These are phyloP conservation scores for Fusarium buharicum DNA, from an alignment of 2,329 filamentous ascomycete species.

Conservation along the genomic window DNA sequence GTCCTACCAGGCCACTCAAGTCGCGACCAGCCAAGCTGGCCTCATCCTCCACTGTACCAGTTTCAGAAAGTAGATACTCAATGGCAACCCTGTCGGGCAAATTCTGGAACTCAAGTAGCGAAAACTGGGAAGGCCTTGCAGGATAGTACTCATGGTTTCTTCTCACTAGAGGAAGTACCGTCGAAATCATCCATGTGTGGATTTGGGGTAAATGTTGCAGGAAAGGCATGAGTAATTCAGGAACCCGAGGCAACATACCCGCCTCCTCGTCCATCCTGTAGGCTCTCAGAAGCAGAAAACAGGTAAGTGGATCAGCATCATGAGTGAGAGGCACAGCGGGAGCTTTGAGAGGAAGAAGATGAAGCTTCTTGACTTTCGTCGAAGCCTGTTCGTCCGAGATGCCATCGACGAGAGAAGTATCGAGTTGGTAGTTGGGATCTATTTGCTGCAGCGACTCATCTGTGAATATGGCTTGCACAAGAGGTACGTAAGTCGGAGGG, in stretches of 20 bases:
- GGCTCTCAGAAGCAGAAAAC: constrained; percentile 75
- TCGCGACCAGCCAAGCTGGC: constrained; percentile 66
- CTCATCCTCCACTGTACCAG: constrained; percentile 55
- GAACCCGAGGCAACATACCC: constrained; percentile 75
- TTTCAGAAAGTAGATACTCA: constrained; percentile 69
- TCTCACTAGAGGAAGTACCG: constrained; percentile 74
- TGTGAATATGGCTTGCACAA: constrained; percentile 67
- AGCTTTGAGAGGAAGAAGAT: constrained; percentile 67
- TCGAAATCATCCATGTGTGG: constrained; percentile 74
- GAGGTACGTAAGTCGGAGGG: constrained; percentile 69
- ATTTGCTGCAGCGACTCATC: constrained; percentile 57
- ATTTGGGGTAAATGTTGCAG: constrained; percentile 69
- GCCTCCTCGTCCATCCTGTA: constrained; percentile 76
- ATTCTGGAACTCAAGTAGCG: constrained; percentile 71
- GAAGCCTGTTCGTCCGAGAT: constrained; percentile 71
- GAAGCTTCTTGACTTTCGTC: constrained; percentile 72
- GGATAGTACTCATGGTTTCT: constrained; percentile 77
- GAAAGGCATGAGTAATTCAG: constrained; percentile 75
- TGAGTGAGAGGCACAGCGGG: constrained; percentile 59
- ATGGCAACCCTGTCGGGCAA: constrained; percentile 69
- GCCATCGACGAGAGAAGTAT: constrained; percentile 65
- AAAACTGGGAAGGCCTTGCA: constrained; percentile 57
- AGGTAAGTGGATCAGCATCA: constrained; percentile 65
- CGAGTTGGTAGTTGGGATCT: constrained; percentile 58
- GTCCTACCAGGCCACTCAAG: constrained; percentile 73